Evolutionary conservation across 257 asterid genomes (phyloP), one percentile per base, ranked within the genome.

Genomic region (Solanum appendiculatum): DNA sequence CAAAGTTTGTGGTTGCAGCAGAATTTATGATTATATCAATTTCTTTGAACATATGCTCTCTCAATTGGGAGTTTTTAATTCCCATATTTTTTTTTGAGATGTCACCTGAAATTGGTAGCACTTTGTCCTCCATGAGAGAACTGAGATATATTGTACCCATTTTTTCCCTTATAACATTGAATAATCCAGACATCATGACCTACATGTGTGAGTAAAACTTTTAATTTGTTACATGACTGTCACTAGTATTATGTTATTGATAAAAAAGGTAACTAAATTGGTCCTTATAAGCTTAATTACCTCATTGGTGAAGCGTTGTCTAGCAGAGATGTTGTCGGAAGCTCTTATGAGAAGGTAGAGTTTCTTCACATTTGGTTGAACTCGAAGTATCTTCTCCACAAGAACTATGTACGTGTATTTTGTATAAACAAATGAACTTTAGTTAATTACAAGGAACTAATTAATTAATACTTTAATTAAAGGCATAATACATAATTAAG

Each of bases 1-100:
- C 37, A 64, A 90, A 93, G 33, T 83, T 90, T 74, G 95, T 94
- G 5, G 93, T 92, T 14, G 95, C 95, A 16, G 98, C 98, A 3
- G 95, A 93, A 86, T 94, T 93, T 84, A 93, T 86, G 13, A 94
- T 70, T 48, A 93, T 82, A 75, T 92, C 93, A 5, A 89, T 84
- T 75, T 93, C 92, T 54, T 25, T 34, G 85, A 85, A 92, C 90
- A 94, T 91, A 34, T 86, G 48, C 10, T 91, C 74, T 74, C 86
- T 91, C 16, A 89, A 16, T 16, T 89, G 6, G 2, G 82, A n/a
- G 31, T 89, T 73, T 36, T 46, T 15, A n/a, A 93, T 86, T 5
- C 88, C 90, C 63, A 91, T 44, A 51, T 87, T 80, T 25, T 87
- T 86, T 39, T 13, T 27, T 1, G 91, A 88, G 23, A 89, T 54